Base-by-base conservation (phyloP, 129 eudicot species). In the Smallanthus sonchifolius region DNA sequence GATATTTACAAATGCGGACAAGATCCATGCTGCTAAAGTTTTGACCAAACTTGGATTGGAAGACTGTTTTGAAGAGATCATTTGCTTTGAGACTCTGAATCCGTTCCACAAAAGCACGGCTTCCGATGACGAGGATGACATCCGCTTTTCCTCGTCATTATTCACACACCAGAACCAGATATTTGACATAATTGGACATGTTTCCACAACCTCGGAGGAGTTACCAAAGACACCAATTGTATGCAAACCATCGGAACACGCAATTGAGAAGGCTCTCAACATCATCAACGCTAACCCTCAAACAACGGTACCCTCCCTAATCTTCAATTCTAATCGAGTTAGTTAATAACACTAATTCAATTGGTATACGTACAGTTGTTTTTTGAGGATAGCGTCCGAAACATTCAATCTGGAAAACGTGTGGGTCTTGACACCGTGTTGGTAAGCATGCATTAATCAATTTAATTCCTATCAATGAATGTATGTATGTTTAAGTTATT, bases 1-100 rank as follows among this genome's bases (percentile, higher is more conserved):
- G 98, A 88, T 93, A 71, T 93, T 93, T 78, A 93, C 98, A 42
- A 93, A 93, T 81, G 98, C 91, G 4, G 95, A 90, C 77, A 87
- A 79, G 84, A 75, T 86, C 60, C 98, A 93, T 69, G 97, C 89
- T 16, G 80, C 75, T 9, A 88, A 87, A 78, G 96, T 76, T 51
- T 86, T 93, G 1, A 76, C 63, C 47, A 78, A 75, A 67, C 87
- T 93, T 4, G 98, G 98, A 10, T 73, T 93, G 40, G 96, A 93
- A 75, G 98, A 79, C 49, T 93, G 96, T 52, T 93, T 90, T 30
- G 96, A 93, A 70, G 98, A 96, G 73, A 86, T 93, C 51, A 86
- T 93, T 17, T 92, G 97, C 74, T 93, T 93, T 4, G 97, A 90
- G 81, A 90, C 97, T 55, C 83, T 90, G 36, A 93, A 93, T 42